Evolutionary conservation across 2,329 filamentous ascomycete genomes (phyloP).

Genomic region (Apiospora malaysiana): DNA sequence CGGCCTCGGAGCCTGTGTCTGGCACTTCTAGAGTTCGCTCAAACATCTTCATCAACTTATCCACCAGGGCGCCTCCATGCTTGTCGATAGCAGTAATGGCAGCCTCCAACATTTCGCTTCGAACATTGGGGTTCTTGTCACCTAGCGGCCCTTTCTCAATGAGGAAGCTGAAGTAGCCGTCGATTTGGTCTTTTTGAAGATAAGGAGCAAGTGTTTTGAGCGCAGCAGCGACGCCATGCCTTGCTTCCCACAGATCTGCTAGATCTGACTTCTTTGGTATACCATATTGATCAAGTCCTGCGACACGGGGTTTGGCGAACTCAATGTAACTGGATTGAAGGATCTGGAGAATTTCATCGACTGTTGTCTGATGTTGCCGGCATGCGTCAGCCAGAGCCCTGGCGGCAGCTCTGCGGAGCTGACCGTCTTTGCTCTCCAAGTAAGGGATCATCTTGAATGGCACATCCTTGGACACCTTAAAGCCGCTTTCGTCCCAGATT

Average conservation of each 20-base stretch:
- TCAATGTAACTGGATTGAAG: conserved; percentile 77
- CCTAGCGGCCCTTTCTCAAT: conserved; percentile 88
- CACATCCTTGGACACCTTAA: conserved; percentile 70
- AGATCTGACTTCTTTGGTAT: conserved; percentile 91
- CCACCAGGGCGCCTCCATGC: conserved; percentile 82
- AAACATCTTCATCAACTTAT: conserved; percentile 90
- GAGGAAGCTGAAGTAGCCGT: conserved; percentile 82
- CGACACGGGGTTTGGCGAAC: conserved; percentile 80
- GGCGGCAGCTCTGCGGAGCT: conserved; percentile 83
- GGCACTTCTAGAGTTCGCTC: conserved; percentile 86
- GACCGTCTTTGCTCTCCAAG: conserved; percentile 77
- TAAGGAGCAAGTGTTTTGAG: conserved; percentile 80
- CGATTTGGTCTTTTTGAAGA: conserved; percentile 72
- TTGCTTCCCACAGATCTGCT: conserved; percentile 87
- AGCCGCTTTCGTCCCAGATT: conserved; percentile 94
- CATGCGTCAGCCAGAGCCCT: conserved; percentile 80
- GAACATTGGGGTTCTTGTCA: conserved; percentile 77
- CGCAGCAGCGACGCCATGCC: conserved; percentile 86
- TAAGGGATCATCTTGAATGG: conserved; percentile 76
- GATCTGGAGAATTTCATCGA: conserved; percentile 66
- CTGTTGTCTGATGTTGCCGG: conserved; percentile 61
- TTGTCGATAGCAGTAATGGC: conserved; percentile 80
- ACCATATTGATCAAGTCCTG: conserved; percentile 88
- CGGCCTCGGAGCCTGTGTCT: conserved; percentile 79
- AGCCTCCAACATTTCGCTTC: conserved; percentile 90